Evolutionary conservation across 257 asterid genomes (phyloP).

Genomic region (Ligustrum vulgare): DNA sequence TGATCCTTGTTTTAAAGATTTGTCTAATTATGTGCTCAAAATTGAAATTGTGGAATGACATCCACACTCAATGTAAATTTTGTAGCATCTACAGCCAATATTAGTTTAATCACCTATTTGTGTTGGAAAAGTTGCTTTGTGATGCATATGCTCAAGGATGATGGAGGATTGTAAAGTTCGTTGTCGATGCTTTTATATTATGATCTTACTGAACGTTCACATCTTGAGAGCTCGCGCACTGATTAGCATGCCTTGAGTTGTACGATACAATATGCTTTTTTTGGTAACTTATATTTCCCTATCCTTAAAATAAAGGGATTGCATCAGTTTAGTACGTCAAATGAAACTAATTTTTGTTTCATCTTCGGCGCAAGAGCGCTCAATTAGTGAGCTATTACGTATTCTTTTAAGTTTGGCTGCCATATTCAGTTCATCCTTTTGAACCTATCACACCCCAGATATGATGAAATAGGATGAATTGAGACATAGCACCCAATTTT

Average conservation of each 20-base stretch:
- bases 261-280: no score
- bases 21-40: background rate
- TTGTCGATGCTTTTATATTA: background rate
- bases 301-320: background rate
- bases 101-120: background rate
- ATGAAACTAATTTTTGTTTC: background rate
- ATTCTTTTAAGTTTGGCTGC: no score
- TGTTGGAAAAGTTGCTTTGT: background rate
- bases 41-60: background rate
- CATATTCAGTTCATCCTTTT: no score
- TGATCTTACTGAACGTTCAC: background rate
- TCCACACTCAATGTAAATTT: background rate
- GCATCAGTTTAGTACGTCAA: background rate
- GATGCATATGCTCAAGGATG: background rate
- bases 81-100: background rate
- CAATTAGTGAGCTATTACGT: no score
- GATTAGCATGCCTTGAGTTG: background rate
- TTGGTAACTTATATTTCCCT: background rate
- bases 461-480: no score
- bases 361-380: no score
- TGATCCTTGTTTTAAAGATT: background rate
- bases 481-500: no score
- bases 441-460: no score
- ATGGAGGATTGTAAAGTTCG: background rate
- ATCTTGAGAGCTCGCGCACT: background rate